phyloP scores from a whole-genome alignment of 108 stramenopile genomes.

The Cyclotella baltica region DNA sequence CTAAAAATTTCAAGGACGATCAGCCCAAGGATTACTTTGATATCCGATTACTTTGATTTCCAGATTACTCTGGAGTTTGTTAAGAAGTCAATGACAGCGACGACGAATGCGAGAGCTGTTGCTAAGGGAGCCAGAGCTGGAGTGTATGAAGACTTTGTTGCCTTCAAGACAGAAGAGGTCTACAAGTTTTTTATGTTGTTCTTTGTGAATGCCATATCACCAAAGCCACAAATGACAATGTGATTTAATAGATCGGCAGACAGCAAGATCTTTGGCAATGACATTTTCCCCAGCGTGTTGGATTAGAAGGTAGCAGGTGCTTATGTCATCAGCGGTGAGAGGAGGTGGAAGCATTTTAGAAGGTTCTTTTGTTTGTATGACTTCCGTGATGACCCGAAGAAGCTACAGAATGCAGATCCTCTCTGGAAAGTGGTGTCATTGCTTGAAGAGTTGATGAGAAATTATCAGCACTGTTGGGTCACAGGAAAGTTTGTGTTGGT shows the following conservation, averaged over 20 bases:
- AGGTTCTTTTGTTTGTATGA: constrained; percentile 10
- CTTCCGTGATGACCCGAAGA: not conserved
- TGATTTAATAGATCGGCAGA: not conserved
- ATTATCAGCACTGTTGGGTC: constrained; percentile 12
- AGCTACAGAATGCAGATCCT: not conserved
- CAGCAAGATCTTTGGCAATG: not conserved
- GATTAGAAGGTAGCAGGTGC: not conserved
- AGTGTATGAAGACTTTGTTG: constrained; percentile 8
- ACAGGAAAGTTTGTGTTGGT: constrained; percentile 25
- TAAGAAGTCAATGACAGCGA: not conserved
- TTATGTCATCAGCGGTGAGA: not conserved
- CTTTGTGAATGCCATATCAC: constrained; percentile 16
- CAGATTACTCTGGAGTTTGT: constrained; percentile 3
- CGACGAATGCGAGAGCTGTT: not conserved
- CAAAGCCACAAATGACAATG: not conserved
- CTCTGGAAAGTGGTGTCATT: constrained; percentile 17
- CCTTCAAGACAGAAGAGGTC: constrained; percentile 5
- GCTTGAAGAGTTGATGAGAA: not conserved
- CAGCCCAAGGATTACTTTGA: constrained; percentile 18
- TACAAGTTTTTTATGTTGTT: constrained; percentile 11
- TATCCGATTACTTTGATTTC: too few relatives aligned
- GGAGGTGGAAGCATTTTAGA: constrained; percentile 2
- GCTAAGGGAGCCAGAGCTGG: constrained; percentile 1
- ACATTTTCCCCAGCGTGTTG: not conserved
- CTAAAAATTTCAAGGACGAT: not conserved